Base-by-base conservation (phyloP, 495 filamentous ascomycete species). In the Hypoxylon fuscum region DNA sequence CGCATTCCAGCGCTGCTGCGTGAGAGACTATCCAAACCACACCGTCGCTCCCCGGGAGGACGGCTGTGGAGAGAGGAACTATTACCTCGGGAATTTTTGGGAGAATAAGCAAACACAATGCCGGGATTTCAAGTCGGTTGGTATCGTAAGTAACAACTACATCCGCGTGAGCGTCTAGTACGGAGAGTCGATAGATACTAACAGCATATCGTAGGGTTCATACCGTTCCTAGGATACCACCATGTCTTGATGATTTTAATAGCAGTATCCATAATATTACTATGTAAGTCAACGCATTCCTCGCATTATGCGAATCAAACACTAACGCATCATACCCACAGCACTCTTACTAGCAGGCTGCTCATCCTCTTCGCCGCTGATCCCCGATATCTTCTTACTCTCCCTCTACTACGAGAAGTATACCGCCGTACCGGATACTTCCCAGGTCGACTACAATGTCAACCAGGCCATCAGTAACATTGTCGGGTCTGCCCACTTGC, bases 221-320 rank as follows among this genome's bases (percentile, higher is more conserved):
- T 97, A 78, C 94, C 95, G 56, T 92, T 96, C 78, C 87, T 99
- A 59, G 95, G 96, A 60, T 99, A 98, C 77, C 95, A 99, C 77
- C 95, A 99, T 85, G 90, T 97, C 42, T 83, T 99, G 64, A 98
- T 99, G 95, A 90, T 98, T 64, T 77, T 99, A 47, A 96, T 98
- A 68, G 92, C 92, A 32, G 81, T 97, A 41, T 85, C 93, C 1
- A 97, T 98, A 71, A 95, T 98, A 76, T 79, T 98, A 71, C 83
- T 98, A 53, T 98, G 94, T 98, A 81, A 77, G 94, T 81, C 27
- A 41, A 34, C 15, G 18, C 51, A 38, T 65, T 44, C 40, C 22
- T 61, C 21, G 7, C 35, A 14, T 2, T 15, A 4, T 4, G 0
- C 23, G 18, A 64, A 18, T 18, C 8, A 0, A 4, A 14, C 6